A percentile compares a stretch with the other conserved stretches of the same genome.
These are phyloP conservation scores for Vicia sativa DNA, from an alignment of 306 rosid genomes.

Conservation along the genomic window DNA sequence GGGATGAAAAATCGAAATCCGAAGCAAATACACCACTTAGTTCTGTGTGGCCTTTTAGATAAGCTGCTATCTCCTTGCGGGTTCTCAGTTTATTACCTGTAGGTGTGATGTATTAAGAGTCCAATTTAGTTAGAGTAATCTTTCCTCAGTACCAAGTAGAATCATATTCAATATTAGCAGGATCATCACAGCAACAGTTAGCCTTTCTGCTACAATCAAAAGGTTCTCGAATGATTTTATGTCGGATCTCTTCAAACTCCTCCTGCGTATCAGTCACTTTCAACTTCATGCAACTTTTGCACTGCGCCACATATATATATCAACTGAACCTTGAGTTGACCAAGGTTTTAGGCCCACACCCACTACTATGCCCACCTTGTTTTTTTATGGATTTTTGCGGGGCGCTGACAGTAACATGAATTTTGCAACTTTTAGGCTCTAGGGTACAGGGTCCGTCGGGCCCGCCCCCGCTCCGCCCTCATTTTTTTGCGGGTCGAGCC, in stretches of 20 bases:
- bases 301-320: not conserved
- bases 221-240: slow-evolving; percentile 54
- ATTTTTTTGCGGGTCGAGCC: too few relatives aligned
- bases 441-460: too few relatives aligned
- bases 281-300: not conserved
- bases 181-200: slow-evolving; percentile 62
- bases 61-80: not conserved
- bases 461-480: too few relatives aligned
- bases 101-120: slow-evolving; percentile 72
- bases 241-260: slow-evolving; percentile 80
- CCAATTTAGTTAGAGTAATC: slow-evolving; percentile 87
- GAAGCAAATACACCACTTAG: too few relatives aligned
- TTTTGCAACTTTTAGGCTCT: too few relatives aligned
- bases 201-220: slow-evolving; percentile 58
- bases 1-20: too few relatives aligned
- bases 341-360: too few relatives aligned
- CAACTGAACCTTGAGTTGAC: not conserved
- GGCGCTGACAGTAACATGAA: too few relatives aligned
- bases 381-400: too few relatives aligned
- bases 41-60: not conserved
- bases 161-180: slow-evolving; percentile 72
- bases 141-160: slow-evolving; percentile 64
- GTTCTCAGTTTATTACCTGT: slow-evolving; percentile 63
- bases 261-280: slow-evolving; percentile 35
- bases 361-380: too few relatives aligned